Evolutionary conservation across 1,284 basidiomycete genomes (phyloP).

Genomic region (Fomes fomentarius): DNA sequence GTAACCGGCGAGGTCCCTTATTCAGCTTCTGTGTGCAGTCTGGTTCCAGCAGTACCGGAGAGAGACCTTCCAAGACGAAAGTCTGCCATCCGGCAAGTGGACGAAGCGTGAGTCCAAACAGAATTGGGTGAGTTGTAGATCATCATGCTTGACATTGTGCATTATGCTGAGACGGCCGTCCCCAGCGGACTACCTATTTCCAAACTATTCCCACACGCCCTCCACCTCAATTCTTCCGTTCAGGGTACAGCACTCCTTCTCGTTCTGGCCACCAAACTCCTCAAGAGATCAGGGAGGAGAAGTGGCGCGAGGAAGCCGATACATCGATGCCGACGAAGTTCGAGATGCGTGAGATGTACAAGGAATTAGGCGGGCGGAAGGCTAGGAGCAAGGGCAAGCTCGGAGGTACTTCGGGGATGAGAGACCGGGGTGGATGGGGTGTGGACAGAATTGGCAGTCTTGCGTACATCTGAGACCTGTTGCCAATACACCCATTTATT

Average conservation of each 20-base stretch:
- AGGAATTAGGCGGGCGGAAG: too few species aligned
- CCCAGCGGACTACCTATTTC: conserved; percentile 68
- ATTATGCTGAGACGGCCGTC: too few species aligned
- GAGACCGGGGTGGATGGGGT: too few species aligned
- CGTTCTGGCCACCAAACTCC: conserved; percentile 77
- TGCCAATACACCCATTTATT: too few species aligned
- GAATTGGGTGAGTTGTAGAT: conserved; percentile 76
- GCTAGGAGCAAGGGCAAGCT: too few species aligned
- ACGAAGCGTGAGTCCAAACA: conserved; percentile 85
- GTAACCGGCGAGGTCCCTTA: conserved; percentile 34
- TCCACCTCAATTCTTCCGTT: conserved; percentile 43
- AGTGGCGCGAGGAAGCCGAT: too few species aligned
- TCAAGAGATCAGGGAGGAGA: conserved; percentile 65
- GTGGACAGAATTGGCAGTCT: conserved; percentile 81
- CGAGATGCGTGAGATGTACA: too few species aligned
- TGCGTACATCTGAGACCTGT: too few species aligned
- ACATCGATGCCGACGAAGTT: too few species aligned
- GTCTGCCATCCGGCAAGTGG: conserved; percentile 80
- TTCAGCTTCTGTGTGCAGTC: conserved; percentile 47
- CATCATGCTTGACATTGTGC: background rate
- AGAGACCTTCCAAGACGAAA: conserved; percentile 79
- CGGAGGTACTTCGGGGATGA: too few species aligned
- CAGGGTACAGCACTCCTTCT: conserved; percentile 49
- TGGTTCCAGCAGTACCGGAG: conserved; percentile 89
- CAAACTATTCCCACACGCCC: conserved; percentile 50